Percentiles rank a stretch among this genome's conserved stretches.
These are phyloP conservation scores for Sphagnurus paluster DNA, from an alignment of 1,284 basidiomycete genomes.

Conservation along the genomic window DNA sequence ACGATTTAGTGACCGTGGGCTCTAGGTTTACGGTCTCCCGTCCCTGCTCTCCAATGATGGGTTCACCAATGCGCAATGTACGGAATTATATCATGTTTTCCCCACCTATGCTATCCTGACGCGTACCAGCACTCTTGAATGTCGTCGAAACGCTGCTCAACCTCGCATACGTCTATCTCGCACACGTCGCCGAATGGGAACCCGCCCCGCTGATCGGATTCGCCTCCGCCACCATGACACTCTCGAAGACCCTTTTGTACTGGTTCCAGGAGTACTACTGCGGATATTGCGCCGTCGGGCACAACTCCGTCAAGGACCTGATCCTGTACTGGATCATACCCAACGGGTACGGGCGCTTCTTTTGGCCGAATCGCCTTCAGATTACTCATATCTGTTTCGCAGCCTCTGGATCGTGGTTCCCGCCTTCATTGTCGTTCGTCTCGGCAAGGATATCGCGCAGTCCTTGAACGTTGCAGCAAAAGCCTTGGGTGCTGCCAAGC, in stretches of 20 bases:
- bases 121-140: constrained; percentile 70
- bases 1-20: no score
- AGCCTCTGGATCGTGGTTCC: constrained; percentile 79
- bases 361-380: neutral
- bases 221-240: constrained; percentile 70
- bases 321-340: constrained; percentile 74
- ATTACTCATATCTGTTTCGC: constrained; percentile 1
- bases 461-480: constrained; percentile 43
- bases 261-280: constrained; percentile 77
- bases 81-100: constrained; percentile 27
- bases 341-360: constrained; percentile 61
- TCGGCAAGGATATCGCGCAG: constrained; percentile 57
- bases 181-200: constrained; percentile 59
- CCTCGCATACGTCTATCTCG: constrained; percentile 73
- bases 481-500: constrained; percentile 23
- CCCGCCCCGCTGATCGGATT: constrained; percentile 78
- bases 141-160: constrained; percentile 80
- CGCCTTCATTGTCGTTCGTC: constrained; percentile 49
- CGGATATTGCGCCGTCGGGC: constrained; percentile 69
- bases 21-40: constrained; percentile 77
- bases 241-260: constrained; percentile 86
- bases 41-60: constrained; percentile 68
- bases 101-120: neutral
- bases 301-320: constrained; percentile 60
- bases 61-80: constrained; percentile 88